These are phyloP conservation scores for Picea abies DNA, from an alignment of 83 land plant genomes.

Conservation along the genomic window DNA sequence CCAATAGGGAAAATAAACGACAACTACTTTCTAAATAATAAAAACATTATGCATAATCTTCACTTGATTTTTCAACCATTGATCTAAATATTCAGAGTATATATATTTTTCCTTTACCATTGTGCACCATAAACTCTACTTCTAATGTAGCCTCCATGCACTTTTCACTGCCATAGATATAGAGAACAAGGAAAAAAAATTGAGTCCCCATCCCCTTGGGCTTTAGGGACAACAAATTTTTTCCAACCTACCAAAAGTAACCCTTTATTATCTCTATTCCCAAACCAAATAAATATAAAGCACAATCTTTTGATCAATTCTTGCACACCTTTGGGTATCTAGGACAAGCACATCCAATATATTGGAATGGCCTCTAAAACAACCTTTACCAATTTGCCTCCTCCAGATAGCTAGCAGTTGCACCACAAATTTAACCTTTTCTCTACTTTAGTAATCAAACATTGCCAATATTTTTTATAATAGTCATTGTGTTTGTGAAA, in stretches of 20 bases:
- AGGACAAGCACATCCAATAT: too few relatives aligned
- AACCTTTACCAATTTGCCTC: too few relatives aligned
- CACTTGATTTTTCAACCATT: not conserved
- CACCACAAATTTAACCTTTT: not conserved
- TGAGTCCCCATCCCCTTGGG: not conserved
- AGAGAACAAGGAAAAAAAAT: not conserved
- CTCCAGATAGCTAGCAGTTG: not conserved
- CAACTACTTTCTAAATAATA: not conserved
- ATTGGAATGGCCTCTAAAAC: too few relatives aligned
- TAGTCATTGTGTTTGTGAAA: not conserved
- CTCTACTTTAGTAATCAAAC: not conserved
- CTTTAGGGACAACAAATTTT: too few relatives aligned
- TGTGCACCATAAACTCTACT: not conserved
- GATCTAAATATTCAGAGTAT: not conserved
- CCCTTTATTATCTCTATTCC: too few relatives aligned
- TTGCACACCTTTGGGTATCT: too few relatives aligned
- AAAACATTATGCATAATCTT: not conserved
- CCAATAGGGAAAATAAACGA: not conserved
- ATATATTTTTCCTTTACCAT: not conserved
- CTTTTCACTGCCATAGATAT: not conserved
- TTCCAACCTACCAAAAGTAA: too few relatives aligned
- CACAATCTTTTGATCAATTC: too few relatives aligned
- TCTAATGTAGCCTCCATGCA: not conserved
- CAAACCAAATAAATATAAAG: too few relatives aligned
- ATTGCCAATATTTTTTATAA: not conserved